Percentiles rank a stretch among this genome's conserved stretches.
These are phyloP conservation scores for Piper betle DNA, from an alignment of 164 flowering plant species.

Conservation along the genomic window DNA sequence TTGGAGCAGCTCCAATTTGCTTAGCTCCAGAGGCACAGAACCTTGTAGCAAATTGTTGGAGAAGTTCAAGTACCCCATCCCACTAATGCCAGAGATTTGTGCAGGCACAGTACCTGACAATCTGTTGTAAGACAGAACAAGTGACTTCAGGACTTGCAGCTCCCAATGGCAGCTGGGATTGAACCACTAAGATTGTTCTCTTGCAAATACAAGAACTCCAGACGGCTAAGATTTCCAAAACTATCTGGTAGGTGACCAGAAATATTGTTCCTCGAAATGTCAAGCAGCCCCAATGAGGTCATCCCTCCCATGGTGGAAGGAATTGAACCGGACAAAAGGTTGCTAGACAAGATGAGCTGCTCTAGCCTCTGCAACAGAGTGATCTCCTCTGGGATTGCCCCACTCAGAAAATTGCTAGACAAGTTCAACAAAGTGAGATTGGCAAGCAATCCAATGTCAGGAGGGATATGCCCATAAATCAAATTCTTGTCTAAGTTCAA, in stretches of 20 bases:
- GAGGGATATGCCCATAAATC: slow-evolving; percentile 36
- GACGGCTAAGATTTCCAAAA: slow-evolving; percentile 24
- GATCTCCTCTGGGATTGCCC: slow-evolving; percentile 40
- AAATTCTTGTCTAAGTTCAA: slow-evolving; percentile 28
- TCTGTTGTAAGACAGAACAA: slow-evolving; percentile 45
- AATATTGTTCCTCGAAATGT: slow-evolving; percentile 34
- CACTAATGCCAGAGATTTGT: slow-evolving; percentile 20
- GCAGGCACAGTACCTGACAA: slow-evolving; percentile 37
- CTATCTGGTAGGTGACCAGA: slow-evolving; percentile 33
- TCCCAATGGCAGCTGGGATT: slow-evolving; percentile 34
- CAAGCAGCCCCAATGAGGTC: slow-evolving; percentile 29
- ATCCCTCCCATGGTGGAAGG: slow-evolving; percentile 25
- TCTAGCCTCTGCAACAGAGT: slow-evolving; percentile 21
- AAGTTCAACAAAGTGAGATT: slow-evolving; percentile 28
- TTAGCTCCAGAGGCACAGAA: slow-evolving; percentile 34
- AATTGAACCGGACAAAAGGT: slow-evolving; percentile 22
- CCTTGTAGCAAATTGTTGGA: slow-evolving; percentile 47
- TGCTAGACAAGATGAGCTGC: slow-evolving; percentile 35
- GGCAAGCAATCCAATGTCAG: slow-evolving; percentile 19
- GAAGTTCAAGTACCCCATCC: slow-evolving; percentile 37
- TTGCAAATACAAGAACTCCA: slow-evolving; percentile 31
- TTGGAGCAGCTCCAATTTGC: slow-evolving; percentile 30
- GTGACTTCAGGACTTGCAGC: slow-evolving; percentile 25
- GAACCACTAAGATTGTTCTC: slow-evolving; percentile 37
- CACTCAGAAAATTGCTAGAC: slow-evolving; percentile 30